Conservation (phyloP, 176 grass and related monocot genomes). For the bread wheat (Triticum aestivum) region IWGSC_CS_RefSeq_v2.1 NC_057811.1:397484219-397484718, state of each 20-base stretch:
- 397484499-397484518: neutral
- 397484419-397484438: neutral
- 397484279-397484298: neutral
- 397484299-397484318: neutral
- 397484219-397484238: slow-evolving; percentile 34
- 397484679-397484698: neutral
- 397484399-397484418: neutral
- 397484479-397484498: neutral
- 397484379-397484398: neutral
- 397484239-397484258: slow-evolving; percentile 12
- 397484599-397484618: neutral
- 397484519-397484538: neutral
- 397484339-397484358: neutral
- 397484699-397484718: neutral
- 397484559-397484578: neutral
- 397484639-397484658: slow-evolving; percentile 1
- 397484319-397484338: neutral
- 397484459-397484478: neutral
- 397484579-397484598: slow-evolving; percentile 11
- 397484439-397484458: neutral
- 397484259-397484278: neutral
- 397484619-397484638: slow-evolving; percentile 11
- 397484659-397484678: neutral
- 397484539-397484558: neutral
- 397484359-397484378: neutral